Conservation (phyloP, 768 basidiomycete species). For the Rhizopogon rudus region DNA sequence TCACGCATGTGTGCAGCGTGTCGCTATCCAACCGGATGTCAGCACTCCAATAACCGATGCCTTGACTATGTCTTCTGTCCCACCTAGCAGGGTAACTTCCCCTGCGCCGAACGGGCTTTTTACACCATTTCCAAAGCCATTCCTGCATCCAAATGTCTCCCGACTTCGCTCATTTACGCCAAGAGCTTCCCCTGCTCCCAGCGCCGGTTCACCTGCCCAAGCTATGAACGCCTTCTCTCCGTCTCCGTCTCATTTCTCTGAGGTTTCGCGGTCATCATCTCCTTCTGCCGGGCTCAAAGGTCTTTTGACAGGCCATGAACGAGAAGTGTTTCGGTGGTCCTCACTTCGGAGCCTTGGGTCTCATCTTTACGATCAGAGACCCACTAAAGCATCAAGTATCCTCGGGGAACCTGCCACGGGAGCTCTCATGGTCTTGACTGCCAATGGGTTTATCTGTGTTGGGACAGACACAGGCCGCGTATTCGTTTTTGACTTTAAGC, state of each 20-base stretch:
- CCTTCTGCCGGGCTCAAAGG: constrained; percentile 30
- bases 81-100: constrained; percentile 37
- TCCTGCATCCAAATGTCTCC: constrained; percentile 71
- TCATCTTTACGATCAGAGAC: constrained; percentile 46
- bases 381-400: constrained; percentile 57
- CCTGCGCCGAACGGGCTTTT: constrained; percentile 28
- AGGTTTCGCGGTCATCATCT: constrained; percentile 66
- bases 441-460: constrained; percentile 85
- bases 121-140: constrained; percentile 40
- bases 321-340: constrained; percentile 76
- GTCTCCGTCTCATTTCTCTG: constrained; percentile 61
- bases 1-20: constrained; percentile 27
- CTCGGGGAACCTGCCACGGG: constrained; percentile 57
- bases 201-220: constrained; percentile 40
- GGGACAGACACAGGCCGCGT: constrained; percentile 79
- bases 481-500: constrained; percentile 87
- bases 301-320: constrained; percentile 23
- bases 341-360: constrained; percentile 54
- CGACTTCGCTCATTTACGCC: constrained; percentile 71
- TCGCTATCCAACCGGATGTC: constrained; percentile 31
- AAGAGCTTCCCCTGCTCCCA: constrained; percentile 35
- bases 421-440: constrained; percentile 73
- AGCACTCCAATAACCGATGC: constrained; percentile 35
- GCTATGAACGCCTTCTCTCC: constrained; percentile 43
- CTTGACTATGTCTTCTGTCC: constrained; percentile 25